A percentile compares a stretch with the other conserved stretches of the same genome.
These are phyloP conservation scores for Camelina neglecta DNA, from an alignment of 345 rosid genomes.

Conservation along the genomic window DNA sequence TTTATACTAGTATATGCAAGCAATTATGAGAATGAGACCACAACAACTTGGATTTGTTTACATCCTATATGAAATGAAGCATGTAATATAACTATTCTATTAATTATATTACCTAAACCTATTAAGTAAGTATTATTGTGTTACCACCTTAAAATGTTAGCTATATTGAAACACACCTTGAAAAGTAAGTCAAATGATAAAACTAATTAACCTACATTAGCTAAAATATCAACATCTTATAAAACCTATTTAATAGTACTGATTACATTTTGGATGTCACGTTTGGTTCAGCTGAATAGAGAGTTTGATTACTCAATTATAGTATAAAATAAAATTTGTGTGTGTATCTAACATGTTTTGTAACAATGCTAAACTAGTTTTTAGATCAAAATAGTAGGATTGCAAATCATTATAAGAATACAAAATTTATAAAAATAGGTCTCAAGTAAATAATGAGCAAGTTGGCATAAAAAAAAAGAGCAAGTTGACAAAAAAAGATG, in stretches of 20 bases:
- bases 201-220: constrained; percentile 28
- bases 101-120: constrained; percentile 8
- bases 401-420: not conserved
- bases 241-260: constrained; percentile 14
- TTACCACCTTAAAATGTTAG: constrained; percentile 30
- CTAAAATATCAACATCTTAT: constrained; percentile 34
- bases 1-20: not conserved
- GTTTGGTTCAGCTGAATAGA: not conserved
- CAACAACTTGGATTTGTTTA: constrained; percentile 35
- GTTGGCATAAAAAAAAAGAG: constrained; percentile 22
- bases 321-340: not conserved
- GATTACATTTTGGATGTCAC: not conserved
- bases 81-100: not conserved
- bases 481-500: constrained; percentile 6
- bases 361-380: not conserved
- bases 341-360: not conserved
- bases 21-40: constrained; percentile 33
- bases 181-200: constrained; percentile 16
- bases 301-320: not conserved
- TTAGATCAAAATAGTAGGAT: constrained; percentile 1
- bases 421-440: not conserved
- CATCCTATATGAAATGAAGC: constrained; percentile 30
- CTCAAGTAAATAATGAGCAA: constrained; percentile 8
- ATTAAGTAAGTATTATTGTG: not conserved
- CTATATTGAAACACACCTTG: constrained; percentile 25